A percentile compares a stretch with the other conserved stretches of the same genome.
phyloP scores from a whole-genome alignment of 192 early-diverging fungal genomes.

The Coemansia sp. region DNA sequence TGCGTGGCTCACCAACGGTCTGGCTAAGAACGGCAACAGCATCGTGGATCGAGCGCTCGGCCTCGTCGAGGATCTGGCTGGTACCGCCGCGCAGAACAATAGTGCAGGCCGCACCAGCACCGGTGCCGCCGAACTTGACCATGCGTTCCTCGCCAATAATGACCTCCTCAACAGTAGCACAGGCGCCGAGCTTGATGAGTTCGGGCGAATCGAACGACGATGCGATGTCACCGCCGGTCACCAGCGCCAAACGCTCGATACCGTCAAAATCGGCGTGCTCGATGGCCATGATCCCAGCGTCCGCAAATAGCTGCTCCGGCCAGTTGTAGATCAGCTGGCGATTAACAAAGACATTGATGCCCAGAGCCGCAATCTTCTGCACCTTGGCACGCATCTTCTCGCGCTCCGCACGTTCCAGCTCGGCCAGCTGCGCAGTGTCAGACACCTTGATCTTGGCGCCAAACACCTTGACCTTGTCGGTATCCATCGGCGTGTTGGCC shows the following conservation, averaged over 20 bases:
- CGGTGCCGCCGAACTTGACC: slow-evolving; percentile 95
- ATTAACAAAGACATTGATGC: slow-evolving; percentile 99
- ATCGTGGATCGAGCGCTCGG: slow-evolving; percentile 96
- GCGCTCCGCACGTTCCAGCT: slow-evolving; percentile 96
- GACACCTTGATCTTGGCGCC: slow-evolving; percentile 96
- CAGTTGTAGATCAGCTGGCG: slow-evolving; percentile 99
- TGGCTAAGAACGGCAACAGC: slow-evolving; percentile 94
- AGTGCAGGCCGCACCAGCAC: slow-evolving; percentile 97
- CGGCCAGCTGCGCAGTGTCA: slow-evolving; percentile 94
- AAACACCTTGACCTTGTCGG: slow-evolving; percentile 99
- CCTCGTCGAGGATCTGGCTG: slow-evolving; percentile 92
- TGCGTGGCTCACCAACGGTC: slow-evolving; percentile 91
- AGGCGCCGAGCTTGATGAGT: slow-evolving; percentile 89
- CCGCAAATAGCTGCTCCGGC: slow-evolving; percentile 99
- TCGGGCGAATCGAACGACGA: slow-evolving; percentile 99
- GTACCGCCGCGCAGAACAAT: slow-evolving; percentile 96
- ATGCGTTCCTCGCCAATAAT: slow-evolving; percentile 99
- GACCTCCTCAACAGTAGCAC: slow-evolving; percentile 96
- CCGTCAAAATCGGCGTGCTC: slow-evolving; percentile 99
- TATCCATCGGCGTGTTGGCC: slow-evolving; percentile 99
- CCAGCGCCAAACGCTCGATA: slow-evolving; percentile 93
- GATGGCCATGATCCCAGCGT: slow-evolving; percentile 92
- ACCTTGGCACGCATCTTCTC: slow-evolving; percentile 99
- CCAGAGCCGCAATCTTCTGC: slow-evolving; percentile 95
- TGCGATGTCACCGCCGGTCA: slow-evolving; percentile 97